These are phyloP conservation scores for Talaromyces thailandensis DNA, from an alignment of 495 filamentous ascomycete species.

Conservation along the genomic window DNA sequence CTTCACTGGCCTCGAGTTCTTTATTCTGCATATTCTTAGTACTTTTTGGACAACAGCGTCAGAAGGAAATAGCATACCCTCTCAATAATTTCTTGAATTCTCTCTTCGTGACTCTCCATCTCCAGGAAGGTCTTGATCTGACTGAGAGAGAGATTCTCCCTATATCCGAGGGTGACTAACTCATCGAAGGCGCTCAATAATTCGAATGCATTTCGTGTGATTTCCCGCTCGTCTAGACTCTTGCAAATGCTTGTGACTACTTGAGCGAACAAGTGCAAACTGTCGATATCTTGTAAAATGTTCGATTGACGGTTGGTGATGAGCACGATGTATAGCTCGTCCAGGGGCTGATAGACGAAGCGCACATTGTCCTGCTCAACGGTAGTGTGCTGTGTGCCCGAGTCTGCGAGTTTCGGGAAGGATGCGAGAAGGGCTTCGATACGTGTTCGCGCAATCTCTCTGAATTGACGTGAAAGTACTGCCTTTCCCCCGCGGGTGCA, in stretches of 20 bases:
- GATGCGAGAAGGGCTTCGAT: constrained; percentile 94
- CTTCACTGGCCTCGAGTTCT: constrained; percentile 93
- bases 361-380: constrained; percentile 99
- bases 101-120: constrained; percentile 98
- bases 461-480: constrained; percentile 91
- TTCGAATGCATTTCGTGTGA: constrained; percentile 88
- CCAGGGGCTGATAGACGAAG: constrained; percentile 96
- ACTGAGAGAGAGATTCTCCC: constrained; percentile 86
- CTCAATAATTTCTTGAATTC: constrained; percentile 95
- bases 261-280: constrained; percentile 92
- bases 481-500: constrained; percentile 97
- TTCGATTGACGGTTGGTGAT: constrained; percentile 99
- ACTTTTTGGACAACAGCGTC: not conserved
- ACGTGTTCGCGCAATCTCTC: constrained; percentile 89
- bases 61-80: constrained; percentile 45
- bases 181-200: constrained; percentile 94
- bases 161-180: constrained; percentile 85
- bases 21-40: constrained; percentile 60
- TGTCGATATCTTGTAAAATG: constrained; percentile 98
- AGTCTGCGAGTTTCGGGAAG: constrained; percentile 93
- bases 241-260: constrained; percentile 95
- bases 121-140: constrained; percentile 99
- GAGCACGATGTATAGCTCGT: constrained; percentile 98
- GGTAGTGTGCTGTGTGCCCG: constrained; percentile 91
- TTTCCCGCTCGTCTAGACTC: constrained; percentile 90